Evolutionary conservation across 2,329 filamentous ascomycete genomes (phyloP), one percentile per base, ranked within the genome.

Genomic region (Pseudocercospora musae): DNA sequence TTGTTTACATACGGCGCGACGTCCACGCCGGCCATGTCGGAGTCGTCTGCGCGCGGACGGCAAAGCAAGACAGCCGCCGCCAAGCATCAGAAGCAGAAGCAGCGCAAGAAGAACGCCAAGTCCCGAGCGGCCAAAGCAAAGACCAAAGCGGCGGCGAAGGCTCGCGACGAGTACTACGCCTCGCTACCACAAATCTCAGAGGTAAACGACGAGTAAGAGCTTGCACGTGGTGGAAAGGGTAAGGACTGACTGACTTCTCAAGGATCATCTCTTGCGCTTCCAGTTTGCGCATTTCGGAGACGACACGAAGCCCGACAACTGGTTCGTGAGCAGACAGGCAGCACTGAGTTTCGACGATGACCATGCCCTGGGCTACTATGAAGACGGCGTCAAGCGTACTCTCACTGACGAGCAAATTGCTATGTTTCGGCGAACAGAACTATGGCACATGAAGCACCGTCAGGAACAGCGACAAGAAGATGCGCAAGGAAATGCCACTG

Each of bases 351-450:
- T 64, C 57, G 62, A 62, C 18, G 74, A 81, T 18, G 81, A 83
- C 27, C 85, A 88, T 42, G 89, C 79, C 0, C 80, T 97, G 15
- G 94, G 92, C 18, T 94, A 91, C 76, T 98, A 98, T 69, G 77
- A 85, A 0, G 93, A 98, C 72, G 93, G 94, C 2, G 86, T 87
- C 64, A 95, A 95, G 74, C 89, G 94, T 44, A 96, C 92, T 18
- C 81, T 98, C 70, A 97, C 93, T 9, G 91, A 97, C 72, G 90
- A 92, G 69, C 91, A 97, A 79, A 91, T 97, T 69, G 86, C 86
- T 58, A 94, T 96, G 64, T 97, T 97, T 74, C 85, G 93, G 64
- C 91, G 96, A 73, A 94, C 90, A 1, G 94, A 98, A 76, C 84
- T 96, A 21, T 88, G 95, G 72, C 78, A 85, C 11, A 79, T 96